Evolutionary conservation across 768 basidiomycete species (phyloP), one percentile per base, ranked within the genome.

Genomic region (Boletus reticuloceps): DNA sequence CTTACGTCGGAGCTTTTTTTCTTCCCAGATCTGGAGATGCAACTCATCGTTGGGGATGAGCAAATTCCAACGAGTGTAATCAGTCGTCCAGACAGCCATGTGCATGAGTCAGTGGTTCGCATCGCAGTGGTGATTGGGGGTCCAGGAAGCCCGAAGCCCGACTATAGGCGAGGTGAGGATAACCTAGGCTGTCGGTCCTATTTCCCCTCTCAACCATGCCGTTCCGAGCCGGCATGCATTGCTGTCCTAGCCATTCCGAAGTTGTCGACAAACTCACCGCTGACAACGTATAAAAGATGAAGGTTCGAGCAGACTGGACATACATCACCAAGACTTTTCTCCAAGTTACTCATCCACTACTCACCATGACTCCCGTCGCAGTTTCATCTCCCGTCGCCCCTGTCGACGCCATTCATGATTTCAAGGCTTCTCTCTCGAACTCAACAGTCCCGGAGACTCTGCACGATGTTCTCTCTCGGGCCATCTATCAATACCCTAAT

Each of bases 391-490:
- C 47, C 37, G n/a, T 34, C 13, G n/a, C 59, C 49, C 47, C 57
- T 41, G 51, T 58, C 10, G 40, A 56, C 11, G 39, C 41, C 37
- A 47, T 57, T 19, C 55, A n/a, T 47, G 49, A 58, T 14, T n/a
- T 60, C 39, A 67, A 62, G 37, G 36, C 48, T 20, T 51, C 65
- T 7, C 29, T 69, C n/a, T 32, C 53, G 4, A 47, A 27, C 6
- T 31, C 57, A 44, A 20, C 47, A 0, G 54, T 45, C 42, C 53
- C 54, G 43, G 49, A 57, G 10, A 71, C 66, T 8, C 58, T 69
- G 7, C 47, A 62, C 16, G 64, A 68, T 12, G 51, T 68, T 22
- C 20, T 72, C 22, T 58, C 61, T 47, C 60, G 47, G 13, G 70
- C 64, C 8, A 63, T 55, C 12, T 20, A 16, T 8, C 60, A 54